phyloP scores from a whole-genome alignment of 1,284 basidiomycete genomes.

The Puccinia triticina region DNA sequence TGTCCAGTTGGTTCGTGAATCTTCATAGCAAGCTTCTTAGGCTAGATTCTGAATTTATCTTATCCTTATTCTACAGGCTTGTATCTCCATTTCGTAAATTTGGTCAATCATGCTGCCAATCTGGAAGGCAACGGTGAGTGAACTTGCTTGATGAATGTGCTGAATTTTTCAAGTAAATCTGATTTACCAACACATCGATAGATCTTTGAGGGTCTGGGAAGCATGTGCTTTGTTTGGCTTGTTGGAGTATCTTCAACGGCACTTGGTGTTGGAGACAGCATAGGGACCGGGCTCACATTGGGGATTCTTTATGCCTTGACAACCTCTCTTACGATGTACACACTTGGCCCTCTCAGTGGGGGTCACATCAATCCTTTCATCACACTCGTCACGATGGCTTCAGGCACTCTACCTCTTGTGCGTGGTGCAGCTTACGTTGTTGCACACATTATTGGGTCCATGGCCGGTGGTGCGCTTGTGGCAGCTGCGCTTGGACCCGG shows the following conservation, averaged over 20 bases:
- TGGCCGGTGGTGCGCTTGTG: conserved; percentile 36
- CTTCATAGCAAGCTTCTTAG: neutral
- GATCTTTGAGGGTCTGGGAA: conserved; percentile 47
- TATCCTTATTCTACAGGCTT: neutral
- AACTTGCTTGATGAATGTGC: neutral
- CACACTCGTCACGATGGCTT: conserved; percentile 18
- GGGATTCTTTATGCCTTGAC: conserved; percentile 16
- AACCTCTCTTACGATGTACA: conserved; percentile 24
- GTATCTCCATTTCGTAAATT: neutral
- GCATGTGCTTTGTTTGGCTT: conserved; percentile 33
- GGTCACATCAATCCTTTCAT: conserved; percentile 48
- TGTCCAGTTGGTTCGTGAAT: too few relatives aligned
- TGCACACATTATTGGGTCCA: conserved; percentile 20
- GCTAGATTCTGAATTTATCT: neutral
- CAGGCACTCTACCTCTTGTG: neutral
- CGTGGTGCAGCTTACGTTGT: conserved; percentile 32
- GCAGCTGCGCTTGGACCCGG: conserved; percentile 27
- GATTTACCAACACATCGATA: neutral
- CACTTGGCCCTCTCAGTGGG: conserved; percentile 29
- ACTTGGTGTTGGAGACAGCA: conserved; percentile 12
- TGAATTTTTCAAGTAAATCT: neutral
- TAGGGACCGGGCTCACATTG: conserved; percentile 16
- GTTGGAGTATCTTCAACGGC: conserved; percentile 26
- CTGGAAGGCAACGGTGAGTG: conserved; percentile 29
- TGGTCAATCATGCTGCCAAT: neutral